Conservation (phyloP, 768 basidiomycete genomes). For the Phlebiopsis flavidoalba region DNA sequence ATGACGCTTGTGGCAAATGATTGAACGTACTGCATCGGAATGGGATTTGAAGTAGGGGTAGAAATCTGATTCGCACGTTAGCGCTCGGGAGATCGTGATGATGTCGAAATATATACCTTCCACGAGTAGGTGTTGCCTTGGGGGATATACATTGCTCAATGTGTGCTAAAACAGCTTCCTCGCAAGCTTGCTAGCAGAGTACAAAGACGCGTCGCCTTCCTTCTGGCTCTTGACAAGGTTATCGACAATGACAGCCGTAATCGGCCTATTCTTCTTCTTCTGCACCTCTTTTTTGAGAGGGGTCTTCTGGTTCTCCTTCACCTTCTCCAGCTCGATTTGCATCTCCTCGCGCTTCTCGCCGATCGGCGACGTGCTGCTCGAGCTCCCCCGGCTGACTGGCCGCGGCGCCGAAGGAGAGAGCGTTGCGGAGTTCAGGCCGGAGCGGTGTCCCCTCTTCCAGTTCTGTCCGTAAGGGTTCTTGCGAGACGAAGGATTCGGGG, state of each 20-base stretch:
- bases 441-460: slow-evolving; percentile 37
- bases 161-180: slow-evolving; percentile 60
- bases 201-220: slow-evolving; percentile 46
- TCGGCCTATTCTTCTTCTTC: slow-evolving; percentile 23
- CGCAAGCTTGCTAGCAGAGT: slow-evolving; percentile 64
- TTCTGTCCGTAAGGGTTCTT: slow-evolving; percentile 30
- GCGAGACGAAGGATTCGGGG: slow-evolving; percentile 35
- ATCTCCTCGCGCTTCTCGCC: slow-evolving; percentile 11
- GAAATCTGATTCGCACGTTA: slow-evolving; percentile 48
- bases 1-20: neutral
- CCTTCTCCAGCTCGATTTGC: slow-evolving; percentile 4
- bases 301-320: slow-evolving; percentile 13
- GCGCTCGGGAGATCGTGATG: neutral
- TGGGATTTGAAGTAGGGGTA: slow-evolving; percentile 69
- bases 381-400: neutral
- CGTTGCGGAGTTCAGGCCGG: neutral
- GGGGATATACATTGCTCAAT: slow-evolving; percentile 54
- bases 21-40: slow-evolving; percentile 57
- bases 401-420: neutral
- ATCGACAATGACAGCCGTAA: slow-evolving; percentile 67
- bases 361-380: slow-evolving; percentile 19
- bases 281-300: slow-evolving; percentile 13
- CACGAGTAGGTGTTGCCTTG: slow-evolving; percentile 57
- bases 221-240: slow-evolving; percentile 60
- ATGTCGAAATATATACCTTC: slow-evolving; percentile 41